Percentiles rank a stretch among this genome's conserved stretches.
Conservation (phyloP, 2,329 filamentous ascomycete genomes). For the Xylariaceae sp. region DNA sequence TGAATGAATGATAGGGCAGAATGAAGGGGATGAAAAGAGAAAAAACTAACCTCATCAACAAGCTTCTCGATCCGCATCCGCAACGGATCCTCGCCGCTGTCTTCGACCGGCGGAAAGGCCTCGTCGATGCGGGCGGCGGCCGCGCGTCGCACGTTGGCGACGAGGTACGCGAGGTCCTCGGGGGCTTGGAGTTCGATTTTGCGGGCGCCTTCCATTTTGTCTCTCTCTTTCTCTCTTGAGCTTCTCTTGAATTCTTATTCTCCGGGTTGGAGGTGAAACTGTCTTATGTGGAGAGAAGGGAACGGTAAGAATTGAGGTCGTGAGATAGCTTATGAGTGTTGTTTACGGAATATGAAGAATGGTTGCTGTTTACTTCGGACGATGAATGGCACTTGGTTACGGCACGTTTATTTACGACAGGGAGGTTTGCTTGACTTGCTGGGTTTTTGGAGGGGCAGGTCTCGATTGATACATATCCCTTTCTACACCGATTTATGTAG, state of each 20-base stretch:
- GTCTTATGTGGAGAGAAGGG: too few relatives aligned
- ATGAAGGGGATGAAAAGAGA: background rate
- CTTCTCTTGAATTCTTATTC: background rate
- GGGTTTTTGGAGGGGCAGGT: background rate
- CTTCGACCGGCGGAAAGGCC: constrained; percentile 62
- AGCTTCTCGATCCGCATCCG: constrained; percentile 54
- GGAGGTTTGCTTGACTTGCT: too few relatives aligned
- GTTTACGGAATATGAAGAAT: background rate
- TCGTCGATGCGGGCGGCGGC: constrained; percentile 62
- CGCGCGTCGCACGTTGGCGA: constrained; percentile 62
- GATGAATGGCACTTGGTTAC: background rate
- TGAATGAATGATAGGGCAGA: background rate
- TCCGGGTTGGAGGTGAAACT: background rate
- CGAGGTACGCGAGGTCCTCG: constrained; percentile 65
- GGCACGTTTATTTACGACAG: too few relatives aligned
- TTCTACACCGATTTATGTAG: too few relatives aligned
- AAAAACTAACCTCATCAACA: constrained; percentile 48
- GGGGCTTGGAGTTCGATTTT: constrained; percentile 76
- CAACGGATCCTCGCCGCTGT: constrained; percentile 51
- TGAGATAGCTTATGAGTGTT: too few relatives aligned
- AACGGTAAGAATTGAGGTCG: too few relatives aligned
- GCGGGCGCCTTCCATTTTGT: constrained; percentile 46
- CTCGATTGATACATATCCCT: background rate
- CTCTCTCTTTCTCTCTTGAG: background rate
- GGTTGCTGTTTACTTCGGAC: background rate